A percentile compares a stretch with the other conserved stretches of the same genome.
Conservation (phyloP, 345 rosid species). For the Luvunga scandens region DNA sequence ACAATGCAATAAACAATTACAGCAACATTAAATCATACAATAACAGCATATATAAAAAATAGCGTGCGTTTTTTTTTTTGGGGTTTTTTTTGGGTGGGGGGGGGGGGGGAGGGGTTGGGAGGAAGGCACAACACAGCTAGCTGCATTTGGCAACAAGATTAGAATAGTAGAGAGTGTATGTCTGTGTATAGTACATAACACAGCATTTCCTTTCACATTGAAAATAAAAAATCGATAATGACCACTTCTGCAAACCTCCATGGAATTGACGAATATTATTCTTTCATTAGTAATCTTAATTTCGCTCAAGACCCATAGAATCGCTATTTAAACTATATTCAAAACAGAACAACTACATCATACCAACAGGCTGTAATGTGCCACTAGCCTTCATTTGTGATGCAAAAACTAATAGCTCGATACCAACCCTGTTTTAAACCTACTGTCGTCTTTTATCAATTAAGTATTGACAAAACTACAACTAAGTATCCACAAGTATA, state of each 20-base stretch:
- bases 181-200: not conserved
- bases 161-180: not conserved
- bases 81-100: no score
- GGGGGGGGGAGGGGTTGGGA: no score
- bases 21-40: conserved; percentile 24
- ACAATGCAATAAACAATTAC: conserved; percentile 54
- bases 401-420: conserved; percentile 4
- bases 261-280: no score
- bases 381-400: not conserved
- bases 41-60: not conserved
- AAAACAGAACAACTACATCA: not conserved
- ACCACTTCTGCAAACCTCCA: not conserved
- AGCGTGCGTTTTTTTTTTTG: not conserved
- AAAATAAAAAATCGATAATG: not conserved
- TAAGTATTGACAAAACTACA: not conserved
- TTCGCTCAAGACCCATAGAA: not conserved
- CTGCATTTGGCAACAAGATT: not conserved
- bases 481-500: not conserved
- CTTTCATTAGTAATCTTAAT: not conserved
- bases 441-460: not conserved
- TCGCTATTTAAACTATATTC: not conserved
- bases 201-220: not conserved
- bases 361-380: not conserved
- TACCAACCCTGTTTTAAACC: not conserved
- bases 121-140: not conserved